Evolutionary conservation across 1,284 basidiomycete genomes (phyloP).

Genomic region (Ceratobasidium sp.): DNA sequence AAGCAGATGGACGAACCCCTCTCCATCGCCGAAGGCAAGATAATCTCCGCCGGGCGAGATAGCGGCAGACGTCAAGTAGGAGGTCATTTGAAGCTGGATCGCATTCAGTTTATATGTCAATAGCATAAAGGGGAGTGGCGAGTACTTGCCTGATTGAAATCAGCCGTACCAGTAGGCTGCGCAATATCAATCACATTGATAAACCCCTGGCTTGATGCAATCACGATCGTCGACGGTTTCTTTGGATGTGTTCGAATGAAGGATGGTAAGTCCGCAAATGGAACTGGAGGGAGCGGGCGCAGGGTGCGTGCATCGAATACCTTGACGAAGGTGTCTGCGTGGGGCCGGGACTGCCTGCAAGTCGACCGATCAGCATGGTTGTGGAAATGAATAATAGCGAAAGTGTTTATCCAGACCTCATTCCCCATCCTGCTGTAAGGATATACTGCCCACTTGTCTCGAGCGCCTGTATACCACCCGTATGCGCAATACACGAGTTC

Average conservation of each 20-base stretch:
- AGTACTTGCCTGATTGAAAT: conserved; percentile 79
- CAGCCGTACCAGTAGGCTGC: conserved; percentile 74
- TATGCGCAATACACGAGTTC: conserved; percentile 79
- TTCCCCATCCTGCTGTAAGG: conserved; percentile 88
- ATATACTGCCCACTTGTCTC: conserved; percentile 82
- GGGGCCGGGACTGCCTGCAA: conserved; percentile 86
- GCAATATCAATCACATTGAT: conserved; percentile 91
- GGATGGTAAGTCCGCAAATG: conserved; percentile 90
- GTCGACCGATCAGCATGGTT: conserved; percentile 22
- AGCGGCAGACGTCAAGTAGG: conserved; percentile 86
- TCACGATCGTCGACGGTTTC: conserved; percentile 80
- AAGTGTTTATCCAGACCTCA: conserved; percentile 69
- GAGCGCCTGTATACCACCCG: conserved; percentile 85
- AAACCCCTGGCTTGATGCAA: conserved; percentile 88
- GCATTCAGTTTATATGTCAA: background rate
- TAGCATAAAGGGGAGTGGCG: background rate
- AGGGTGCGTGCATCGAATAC: conserved; percentile 91
- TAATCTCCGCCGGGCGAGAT: conserved; percentile 91
- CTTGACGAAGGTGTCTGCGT: conserved; percentile 93
- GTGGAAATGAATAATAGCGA: conserved; percentile 28
- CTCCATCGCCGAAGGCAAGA: conserved; percentile 92
- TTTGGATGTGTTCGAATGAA: conserved; percentile 89
- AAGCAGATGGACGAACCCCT: conserved; percentile 88
- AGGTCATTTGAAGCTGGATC: conserved; percentile 65
- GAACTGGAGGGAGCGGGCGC: conserved; percentile 83